Evolutionary conservation across 345 rosid species (phyloP), one percentile per base, ranked within the genome.

Genomic region (Hibiscus tridactylites): DNA sequence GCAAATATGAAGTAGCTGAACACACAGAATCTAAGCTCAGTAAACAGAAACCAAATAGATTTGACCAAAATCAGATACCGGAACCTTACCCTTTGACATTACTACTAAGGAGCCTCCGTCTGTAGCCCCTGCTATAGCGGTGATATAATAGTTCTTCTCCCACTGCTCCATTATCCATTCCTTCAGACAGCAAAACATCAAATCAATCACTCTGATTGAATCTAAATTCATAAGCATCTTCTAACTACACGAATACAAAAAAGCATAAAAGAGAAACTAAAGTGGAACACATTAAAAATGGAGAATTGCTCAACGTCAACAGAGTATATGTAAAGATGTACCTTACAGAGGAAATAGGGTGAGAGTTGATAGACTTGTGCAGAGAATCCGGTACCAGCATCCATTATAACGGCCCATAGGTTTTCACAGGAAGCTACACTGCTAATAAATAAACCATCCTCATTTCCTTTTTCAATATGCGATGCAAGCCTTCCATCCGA

Each of bases 151-250:
- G 82, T 86, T 89, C 81, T 90, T 92, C 74, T 92, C 99, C 99
- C 99, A 95, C 61, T 95, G 93, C 61, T 88, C 98, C 99, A 95
- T 92, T 79, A 95, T 95, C 99, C 99, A 95, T 70, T 95, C 99
- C 99, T 95, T 73, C 72, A 80, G 19, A 71, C 47, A 71, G 6
- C 44, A 71, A 71, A 65, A 63, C 29, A 46, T 47, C 6, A 75
- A 46, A 65, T 70, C 10, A 54, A 64, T 33, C 31, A 73, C 50
- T 61, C 54, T 2, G 35, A 12, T 71, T 2, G 65, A 26, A 58
- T 42, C 35, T 37, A 29, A 46, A 49, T 49, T 67, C 42, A 67
- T 33, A 71, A 70, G 42, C 65, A 71, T 58, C 64, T 70, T 57
- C 28, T 16, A 49, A 67, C 71, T 15, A 73, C 49, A 9, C 7